Evolutionary conservation across 768 basidiomycete species (phyloP), one percentile per base, ranked within the genome.

Genomic region (Psilocybe subaeruginosa): DNA sequence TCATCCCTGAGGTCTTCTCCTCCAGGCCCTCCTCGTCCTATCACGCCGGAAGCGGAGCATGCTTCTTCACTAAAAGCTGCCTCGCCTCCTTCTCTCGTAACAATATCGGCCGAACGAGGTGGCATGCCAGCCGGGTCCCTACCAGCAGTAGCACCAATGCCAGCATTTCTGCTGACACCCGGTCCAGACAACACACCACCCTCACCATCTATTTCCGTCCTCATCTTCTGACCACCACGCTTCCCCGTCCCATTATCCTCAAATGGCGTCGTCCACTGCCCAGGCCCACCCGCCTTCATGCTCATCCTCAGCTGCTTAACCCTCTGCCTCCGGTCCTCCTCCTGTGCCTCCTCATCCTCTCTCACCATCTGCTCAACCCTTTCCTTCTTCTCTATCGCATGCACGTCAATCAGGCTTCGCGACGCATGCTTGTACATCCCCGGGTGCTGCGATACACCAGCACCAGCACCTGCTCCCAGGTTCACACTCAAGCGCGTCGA

Each of bases 341-440:
- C 58, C 59, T 66, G 61, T 51, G 58, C 54, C 49, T 49, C 41
- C 62, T 50, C 58, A 9, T 60, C 57, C 7, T 65, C 59, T 8
- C 59, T 62, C 57, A 61, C 59, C 58, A 45, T 54, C 56, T 45
- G 55, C 57, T 54, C 33, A 29, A 35, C 37, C 27, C 50, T 59
- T 39, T 51, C 58, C 58, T 43, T 51, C 46, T 49, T 62, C 66
- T 72, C 70, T 70, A 69, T 8, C 72, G 64, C 68, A 62, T 74
- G 68, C 31, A 91, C 72, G 68, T 91, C 82, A 54, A 89, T 71
- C 81, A 90, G 82, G 68, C 90, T 91, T 66, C 74, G 80, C 53
- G 89, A 90, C 0, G 82, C 81, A 41, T 80, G 82, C 56, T 83
- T 85, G 68, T 85, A 85, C 68, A 89, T 78, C 51, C 76, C 75